Evolutionary conservation across 257 asterid genomes (phyloP).

Genomic region (Primulina huaijiensis): DNA sequence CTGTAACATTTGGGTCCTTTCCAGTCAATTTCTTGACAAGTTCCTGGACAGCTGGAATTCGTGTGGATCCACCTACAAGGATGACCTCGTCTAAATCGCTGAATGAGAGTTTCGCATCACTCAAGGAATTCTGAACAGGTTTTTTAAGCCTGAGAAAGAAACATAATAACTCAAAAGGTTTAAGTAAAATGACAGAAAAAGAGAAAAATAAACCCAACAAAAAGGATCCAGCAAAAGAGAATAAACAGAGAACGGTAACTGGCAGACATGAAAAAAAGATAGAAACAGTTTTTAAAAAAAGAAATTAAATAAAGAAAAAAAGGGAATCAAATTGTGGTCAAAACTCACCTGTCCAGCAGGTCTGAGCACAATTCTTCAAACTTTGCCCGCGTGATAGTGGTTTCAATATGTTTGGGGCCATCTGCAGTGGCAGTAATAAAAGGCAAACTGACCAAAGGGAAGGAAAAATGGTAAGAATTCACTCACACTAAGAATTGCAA

Average conservation of each 20-base stretch:
- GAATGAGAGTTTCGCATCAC: conserved; percentile 60
- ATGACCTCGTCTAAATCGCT: conserved; percentile 55
- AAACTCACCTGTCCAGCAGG: conserved; percentile 77
- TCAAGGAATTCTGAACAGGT: conserved; percentile 55
- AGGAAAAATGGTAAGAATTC: conserved; percentile 4
- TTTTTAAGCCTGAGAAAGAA: conserved; percentile 59
- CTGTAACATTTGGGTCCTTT: conserved; percentile 60
- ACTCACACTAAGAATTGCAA: conserved; percentile 1
- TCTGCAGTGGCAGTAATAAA: conserved; percentile 98
- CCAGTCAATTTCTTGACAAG: conserved; percentile 58
- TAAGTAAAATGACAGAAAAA: background rate
- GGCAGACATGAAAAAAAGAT: background rate
- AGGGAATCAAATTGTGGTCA: background rate
- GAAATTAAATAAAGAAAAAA: no score
- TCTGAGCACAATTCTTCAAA: conserved; percentile 94
- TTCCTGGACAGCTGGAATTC: conserved; percentile 67
- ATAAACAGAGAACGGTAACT: background rate
- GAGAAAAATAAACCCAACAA: background rate
- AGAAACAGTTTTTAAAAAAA: background rate
- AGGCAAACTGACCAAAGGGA: conserved; percentile 62
- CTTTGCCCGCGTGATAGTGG: conserved; percentile 82
- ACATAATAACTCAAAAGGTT: conserved; percentile 10
- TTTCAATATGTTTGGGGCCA: conserved; percentile 96
- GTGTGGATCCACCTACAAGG: conserved; percentile 65
- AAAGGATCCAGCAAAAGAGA: background rate